Percentiles rank a stretch among this genome's conserved stretches.
Evolutionary conservation across 306 rosid species (phyloP).

Genomic region (Alnus rubra): DNA sequence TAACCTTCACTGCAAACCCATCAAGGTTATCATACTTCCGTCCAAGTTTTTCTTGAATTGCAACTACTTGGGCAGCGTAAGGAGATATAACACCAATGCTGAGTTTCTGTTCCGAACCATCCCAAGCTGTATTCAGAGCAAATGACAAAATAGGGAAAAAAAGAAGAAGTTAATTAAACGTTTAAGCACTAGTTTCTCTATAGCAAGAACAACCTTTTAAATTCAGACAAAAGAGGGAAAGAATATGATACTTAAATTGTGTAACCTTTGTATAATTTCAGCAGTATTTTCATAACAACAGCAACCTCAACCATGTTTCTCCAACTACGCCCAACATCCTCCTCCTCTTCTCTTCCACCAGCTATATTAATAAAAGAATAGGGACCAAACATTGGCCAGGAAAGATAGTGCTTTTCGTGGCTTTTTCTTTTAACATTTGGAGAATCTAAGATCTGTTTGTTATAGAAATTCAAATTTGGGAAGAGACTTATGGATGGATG

Average conservation of each 20-base stretch:
- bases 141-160: neutral
- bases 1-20: conserved; percentile 66
- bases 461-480: conserved; percentile 63
- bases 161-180: neutral
- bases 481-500: conserved; percentile 75
- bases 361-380: conserved; percentile 67
- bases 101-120: conserved; percentile 34
- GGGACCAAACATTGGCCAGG: conserved; percentile 62
- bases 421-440: conserved; percentile 46
- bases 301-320: conserved; percentile 74
- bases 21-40: conserved; percentile 33
- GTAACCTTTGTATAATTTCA: conserved; percentile 56
- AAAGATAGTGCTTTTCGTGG: conserved; percentile 54
- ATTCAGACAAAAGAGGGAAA: too few relatives aligned
- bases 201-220: too few relatives aligned
- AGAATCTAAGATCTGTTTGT: conserved; percentile 51
- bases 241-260: too few relatives aligned
- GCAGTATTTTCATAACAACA: conserved; percentile 50
- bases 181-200: too few relatives aligned
- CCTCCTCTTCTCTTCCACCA: conserved; percentile 72
- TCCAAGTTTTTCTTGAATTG: conserved; percentile 52
- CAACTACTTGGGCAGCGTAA: conserved; percentile 79
- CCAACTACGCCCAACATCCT: conserved; percentile 64
- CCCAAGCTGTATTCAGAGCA: conserved; percentile 45
- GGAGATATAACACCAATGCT: conserved; percentile 75